Conservation (phyloP, 768 basidiomycete genomes). For the Lentinula boryana region DNA sequence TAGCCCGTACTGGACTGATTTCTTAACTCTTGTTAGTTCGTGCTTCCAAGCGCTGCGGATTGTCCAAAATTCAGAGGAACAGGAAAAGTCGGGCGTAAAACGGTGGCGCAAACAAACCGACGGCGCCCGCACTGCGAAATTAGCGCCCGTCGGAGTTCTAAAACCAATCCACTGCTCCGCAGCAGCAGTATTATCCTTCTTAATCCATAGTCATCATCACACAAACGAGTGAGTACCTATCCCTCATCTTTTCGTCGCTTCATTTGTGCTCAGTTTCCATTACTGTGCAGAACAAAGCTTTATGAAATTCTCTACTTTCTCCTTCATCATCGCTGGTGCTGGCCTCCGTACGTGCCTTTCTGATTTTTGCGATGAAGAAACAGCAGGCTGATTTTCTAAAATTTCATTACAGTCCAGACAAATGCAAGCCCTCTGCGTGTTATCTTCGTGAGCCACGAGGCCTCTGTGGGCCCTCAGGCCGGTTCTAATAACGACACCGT, state of each 20-base stretch:
- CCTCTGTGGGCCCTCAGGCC: neutral
- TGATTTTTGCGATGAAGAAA: neutral
- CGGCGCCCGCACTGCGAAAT: neutral
- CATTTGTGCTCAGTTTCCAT: neutral
- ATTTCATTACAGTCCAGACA: neutral
- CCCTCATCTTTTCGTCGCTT: neutral
- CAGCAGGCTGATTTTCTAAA: neutral
- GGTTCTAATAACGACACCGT: neutral
- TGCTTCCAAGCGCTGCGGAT: no score
- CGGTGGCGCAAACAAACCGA: neutral
- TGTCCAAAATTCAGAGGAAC: no score
- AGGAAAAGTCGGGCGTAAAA: no score
- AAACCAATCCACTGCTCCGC: neutral
- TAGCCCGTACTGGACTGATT: no score
- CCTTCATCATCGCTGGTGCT: slow-evolving; percentile 1
- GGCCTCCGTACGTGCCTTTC: slow-evolving; percentile 1
- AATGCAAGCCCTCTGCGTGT: slow-evolving; percentile 6
- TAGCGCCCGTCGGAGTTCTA: neutral
- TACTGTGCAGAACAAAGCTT: neutral
- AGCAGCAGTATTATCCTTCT: neutral
- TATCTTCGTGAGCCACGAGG: neutral
- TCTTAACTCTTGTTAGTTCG: no score
- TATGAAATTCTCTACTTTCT: neutral
- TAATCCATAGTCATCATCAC: neutral
- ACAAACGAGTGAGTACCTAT: neutral